phyloP scores from a whole-genome alignment of 192 early-diverging fungal genomes.

The Coemansia sp. region DNA sequence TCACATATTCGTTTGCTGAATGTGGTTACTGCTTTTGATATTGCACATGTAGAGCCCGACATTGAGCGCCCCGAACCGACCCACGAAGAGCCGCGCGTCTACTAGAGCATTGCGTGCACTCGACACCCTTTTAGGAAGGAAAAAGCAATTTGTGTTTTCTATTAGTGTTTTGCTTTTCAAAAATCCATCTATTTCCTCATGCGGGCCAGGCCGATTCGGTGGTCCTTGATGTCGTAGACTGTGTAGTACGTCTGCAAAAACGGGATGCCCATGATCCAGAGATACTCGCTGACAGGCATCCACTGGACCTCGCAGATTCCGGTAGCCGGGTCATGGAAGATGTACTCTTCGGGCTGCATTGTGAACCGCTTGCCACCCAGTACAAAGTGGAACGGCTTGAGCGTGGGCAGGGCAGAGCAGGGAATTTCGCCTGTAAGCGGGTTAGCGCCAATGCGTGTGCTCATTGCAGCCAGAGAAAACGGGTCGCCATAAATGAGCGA shows the following conservation, averaged over 20 bases:
- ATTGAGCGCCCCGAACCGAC: slow-evolving; percentile 26
- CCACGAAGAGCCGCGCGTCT: slow-evolving; percentile 1
- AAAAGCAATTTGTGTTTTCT: neutral
- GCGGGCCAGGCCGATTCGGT: slow-evolving; percentile 44
- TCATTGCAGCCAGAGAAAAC: slow-evolving; percentile 44
- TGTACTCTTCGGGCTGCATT: slow-evolving; percentile 45
- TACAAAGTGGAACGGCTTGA: slow-evolving; percentile 53
- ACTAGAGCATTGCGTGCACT: neutral
- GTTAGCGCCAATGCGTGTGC: slow-evolving; percentile 46
- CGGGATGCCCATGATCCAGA: slow-evolving; percentile 53
- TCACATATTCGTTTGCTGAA: neutral
- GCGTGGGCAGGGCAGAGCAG: slow-evolving; percentile 24
- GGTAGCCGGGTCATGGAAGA: slow-evolving; percentile 45
- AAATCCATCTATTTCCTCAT: slow-evolving; percentile 15
- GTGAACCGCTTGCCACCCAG: slow-evolving; percentile 46
- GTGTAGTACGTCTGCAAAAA: slow-evolving; percentile 55
- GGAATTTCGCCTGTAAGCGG: slow-evolving; percentile 37
- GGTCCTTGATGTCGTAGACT: slow-evolving; percentile 50
- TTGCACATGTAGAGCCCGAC: slow-evolving; percentile 28
- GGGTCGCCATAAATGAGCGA: slow-evolving; percentile 52
- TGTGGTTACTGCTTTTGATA: slow-evolving; percentile 2
- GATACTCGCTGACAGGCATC: slow-evolving; percentile 55
- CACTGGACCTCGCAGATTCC: slow-evolving; percentile 53
- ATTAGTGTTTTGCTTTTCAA: slow-evolving; percentile 6
- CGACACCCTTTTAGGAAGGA: no score